Evolutionary conservation across 2,329 filamentous ascomycete species (phyloP).

Genomic region (Venturiaceae sp.): DNA sequence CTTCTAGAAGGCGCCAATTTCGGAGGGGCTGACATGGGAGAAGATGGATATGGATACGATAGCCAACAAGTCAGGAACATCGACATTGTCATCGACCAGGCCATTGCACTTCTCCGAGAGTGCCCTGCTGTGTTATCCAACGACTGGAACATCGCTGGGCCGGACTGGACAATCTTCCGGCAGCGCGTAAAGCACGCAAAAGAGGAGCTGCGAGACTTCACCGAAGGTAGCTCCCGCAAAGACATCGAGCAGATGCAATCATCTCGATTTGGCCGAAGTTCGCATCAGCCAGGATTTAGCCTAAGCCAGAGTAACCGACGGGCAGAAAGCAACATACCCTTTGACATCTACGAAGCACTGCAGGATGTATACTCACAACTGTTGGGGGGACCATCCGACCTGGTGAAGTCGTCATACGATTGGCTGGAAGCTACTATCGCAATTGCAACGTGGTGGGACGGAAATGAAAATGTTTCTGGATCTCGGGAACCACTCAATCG

Average conservation of each 20-base stretch:
- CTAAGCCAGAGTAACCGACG: slow-evolving; percentile 59
- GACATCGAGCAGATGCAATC: slow-evolving; percentile 25
- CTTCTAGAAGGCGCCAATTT: slow-evolving; percentile 70
- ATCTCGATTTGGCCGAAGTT: slow-evolving; percentile 25
- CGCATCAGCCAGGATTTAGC: slow-evolving; percentile 41
- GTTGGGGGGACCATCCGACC: slow-evolving; percentile 64
- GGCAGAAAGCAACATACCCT: slow-evolving; percentile 79
- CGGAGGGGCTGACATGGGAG: slow-evolving; percentile 54
- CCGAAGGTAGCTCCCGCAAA: slow-evolving; percentile 58
- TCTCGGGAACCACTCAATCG: slow-evolving; percentile 26
- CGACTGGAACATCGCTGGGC: slow-evolving; percentile 75
- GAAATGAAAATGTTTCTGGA: slow-evolving; percentile 47
- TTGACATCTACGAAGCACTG: slow-evolving; percentile 81
- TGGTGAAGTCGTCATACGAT: slow-evolving; percentile 70
- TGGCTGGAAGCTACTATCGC: slow-evolving; percentile 86
- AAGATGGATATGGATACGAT: slow-evolving; percentile 58
- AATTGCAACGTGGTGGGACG: slow-evolving; percentile 87
- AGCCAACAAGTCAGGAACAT: slow-evolving; percentile 72
- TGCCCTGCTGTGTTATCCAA: slow-evolving; percentile 58
- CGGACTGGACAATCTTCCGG: slow-evolving; percentile 78
- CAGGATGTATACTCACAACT: slow-evolving; percentile 72
- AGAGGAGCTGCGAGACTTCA: slow-evolving; percentile 64
- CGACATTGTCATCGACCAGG: slow-evolving; percentile 58
- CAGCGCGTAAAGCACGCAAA: slow-evolving; percentile 61
- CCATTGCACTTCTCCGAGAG: slow-evolving; percentile 58